Evolutionary conservation across 2,329 filamentous ascomycete genomes (phyloP).

Genomic region (Trichoderma cornu-damae): DNA sequence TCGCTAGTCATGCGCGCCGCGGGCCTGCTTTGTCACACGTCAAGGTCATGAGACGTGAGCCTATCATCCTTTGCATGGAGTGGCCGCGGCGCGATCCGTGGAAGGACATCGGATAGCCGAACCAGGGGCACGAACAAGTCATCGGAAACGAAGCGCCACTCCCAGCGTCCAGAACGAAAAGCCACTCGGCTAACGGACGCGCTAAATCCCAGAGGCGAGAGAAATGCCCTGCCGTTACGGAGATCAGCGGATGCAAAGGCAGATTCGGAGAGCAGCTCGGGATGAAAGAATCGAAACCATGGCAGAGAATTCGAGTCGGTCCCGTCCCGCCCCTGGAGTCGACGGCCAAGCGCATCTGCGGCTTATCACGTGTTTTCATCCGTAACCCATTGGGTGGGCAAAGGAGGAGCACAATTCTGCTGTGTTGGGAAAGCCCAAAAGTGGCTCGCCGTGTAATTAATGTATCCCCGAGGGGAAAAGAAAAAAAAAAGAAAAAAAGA

Average conservation of each 20-base stretch:
- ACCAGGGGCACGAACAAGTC: not conserved
- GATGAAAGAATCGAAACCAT: not conserved
- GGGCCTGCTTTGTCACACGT: not conserved
- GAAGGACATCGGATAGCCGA: not conserved
- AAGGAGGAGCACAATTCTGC: not conserved
- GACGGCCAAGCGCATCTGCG: slow-evolving; percentile 10
- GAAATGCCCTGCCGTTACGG: rapidly evolving
- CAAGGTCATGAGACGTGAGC: not conserved
- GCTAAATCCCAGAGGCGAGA: not conserved
- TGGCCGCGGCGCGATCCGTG: too few species aligned
- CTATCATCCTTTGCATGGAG: not conserved
- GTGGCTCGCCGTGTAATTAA: not conserved
- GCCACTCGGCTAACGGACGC: not conserved
- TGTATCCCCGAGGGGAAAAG: too few species aligned
- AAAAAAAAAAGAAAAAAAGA: too few species aligned
- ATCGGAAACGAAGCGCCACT: not conserved
- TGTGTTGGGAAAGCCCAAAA: not conserved
- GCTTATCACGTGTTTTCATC: slow-evolving; percentile 11
- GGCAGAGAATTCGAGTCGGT: not conserved
- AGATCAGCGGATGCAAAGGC: not conserved
- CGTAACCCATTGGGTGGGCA: not conserved
- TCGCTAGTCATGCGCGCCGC: not conserved
- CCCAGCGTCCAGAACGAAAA: not conserved
- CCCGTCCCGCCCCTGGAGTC: not conserved
- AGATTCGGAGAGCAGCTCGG: too few species aligned